These are phyloP conservation scores for Ormosia emarginata DNA, from an alignment of 306 rosid species.

Conservation along the genomic window DNA sequence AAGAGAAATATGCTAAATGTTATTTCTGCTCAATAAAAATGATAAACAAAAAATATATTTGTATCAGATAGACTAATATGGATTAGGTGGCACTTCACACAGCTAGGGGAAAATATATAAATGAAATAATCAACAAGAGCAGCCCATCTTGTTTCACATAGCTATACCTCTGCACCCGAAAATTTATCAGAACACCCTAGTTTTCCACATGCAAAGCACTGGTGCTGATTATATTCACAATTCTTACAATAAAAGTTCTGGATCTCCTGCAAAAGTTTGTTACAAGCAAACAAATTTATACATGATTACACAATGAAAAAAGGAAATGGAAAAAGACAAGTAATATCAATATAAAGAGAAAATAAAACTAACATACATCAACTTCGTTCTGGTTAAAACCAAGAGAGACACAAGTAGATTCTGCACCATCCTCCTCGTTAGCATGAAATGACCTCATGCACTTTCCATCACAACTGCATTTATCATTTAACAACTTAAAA, in stretches of 20 bases:
- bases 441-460: slow-evolving; percentile 96
- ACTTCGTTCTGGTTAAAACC: slow-evolving; percentile 65
- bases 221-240: slow-evolving; percentile 71
- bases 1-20: not conserved
- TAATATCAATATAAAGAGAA: slow-evolving; percentile 1
- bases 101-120: not conserved
- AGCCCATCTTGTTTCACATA: not conserved
- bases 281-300: slow-evolving; percentile 17
- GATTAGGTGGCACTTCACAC: not conserved
- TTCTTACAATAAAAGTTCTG: slow-evolving; percentile 68
- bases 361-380: slow-evolving; percentile 52
- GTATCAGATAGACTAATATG: not conserved
- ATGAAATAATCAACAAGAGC: slow-evolving; percentile 8
- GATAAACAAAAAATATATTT: not conserved
- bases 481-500: slow-evolving; percentile 4
- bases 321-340: not conserved
- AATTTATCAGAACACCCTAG: slow-evolving; percentile 76
- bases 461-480: slow-evolving; percentile 84
- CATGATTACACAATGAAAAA: slow-evolving; percentile 3
- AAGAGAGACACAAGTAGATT: slow-evolving; percentile 65
- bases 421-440: slow-evolving; percentile 51
- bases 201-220: slow-evolving; percentile 85
- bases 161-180: slow-evolving; percentile 75
- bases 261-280: slow-evolving; percentile 54
- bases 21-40: not conserved